Base-by-base conservation (phyloP, 1,284 basidiomycete species). In the Phellopilus nigrolimitatus region DNA sequence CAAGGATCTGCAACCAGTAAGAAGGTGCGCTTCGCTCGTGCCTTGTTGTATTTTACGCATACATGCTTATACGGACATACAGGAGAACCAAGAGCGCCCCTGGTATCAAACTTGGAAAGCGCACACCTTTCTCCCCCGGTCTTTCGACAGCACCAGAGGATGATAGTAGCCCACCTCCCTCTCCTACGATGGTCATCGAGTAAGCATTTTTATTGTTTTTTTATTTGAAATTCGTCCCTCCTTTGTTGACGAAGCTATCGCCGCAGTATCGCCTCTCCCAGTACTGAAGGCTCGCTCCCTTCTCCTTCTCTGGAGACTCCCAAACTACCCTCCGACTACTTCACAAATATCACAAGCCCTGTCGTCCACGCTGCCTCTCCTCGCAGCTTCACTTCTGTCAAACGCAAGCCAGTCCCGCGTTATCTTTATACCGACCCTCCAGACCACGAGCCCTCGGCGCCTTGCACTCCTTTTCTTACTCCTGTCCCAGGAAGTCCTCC, bases 391-490 rank as follows among this genome's bases (percentile, higher is more conserved):
- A 49, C 44, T 21, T 51, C 53, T 21, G 48, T 55, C 21, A 55
- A 55, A 34, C 53, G 53, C 28, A 55, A 55, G 46, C 53, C 53
- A 7, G 53, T 55, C 33, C 53, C 53, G 9, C 53, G 49, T n/a
- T 33, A 51, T 31, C 33, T 55, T 2, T 51, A 51, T 27, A 41
- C 38, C 8, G 53, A 55, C 8, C 49, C 53, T 12, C 53, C 49
- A 21, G 43, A 42, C 27, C 44, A 51, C 25, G 22, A 46, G 28
- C 36, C 51, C 15, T 50, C 48, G 7, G 25, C 48, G 19, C 53
- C 53, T 8, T 44, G 39, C 31, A 50, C 53, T 9, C 53, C 47
- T 28, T 43, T 50, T 10, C 27, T 46, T 45, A 42, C 49, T 13
- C 40, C 43, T 12, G 37, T 25, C 40, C 50, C 50, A 28, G 34